Evolutionary conservation across 179 eudicot species (phyloP), one percentile per base, ranked within the genome.

Genomic region (Actinidia arguta): DNA sequence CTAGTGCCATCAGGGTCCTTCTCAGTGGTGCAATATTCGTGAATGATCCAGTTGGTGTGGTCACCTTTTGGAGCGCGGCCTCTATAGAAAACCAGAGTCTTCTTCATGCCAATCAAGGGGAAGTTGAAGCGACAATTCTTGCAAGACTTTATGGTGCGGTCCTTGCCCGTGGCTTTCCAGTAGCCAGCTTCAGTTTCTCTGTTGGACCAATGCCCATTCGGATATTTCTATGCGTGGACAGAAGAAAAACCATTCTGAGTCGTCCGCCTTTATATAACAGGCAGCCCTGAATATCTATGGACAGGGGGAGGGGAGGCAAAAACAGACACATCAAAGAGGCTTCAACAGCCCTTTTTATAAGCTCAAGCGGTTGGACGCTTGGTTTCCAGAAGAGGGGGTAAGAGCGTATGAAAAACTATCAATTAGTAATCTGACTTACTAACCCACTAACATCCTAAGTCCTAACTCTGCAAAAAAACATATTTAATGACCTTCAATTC

Each of bases 151-250:
- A 97, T 94, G 22, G 83, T 82, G 90, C 99, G 88, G 66, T 97
- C 99, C 82, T 90, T 95, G 24, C 99, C 99, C 18, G 99, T 97
- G 2, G 99, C 98, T 68, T 97, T 97, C 99, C 98, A 97, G 87
- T 95, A 97, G 20, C 99, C 99, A 1, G 86, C 80, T 64, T 39
- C 85, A 0, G 99, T 97, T 3, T 98, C 99, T 54, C 99, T 85
- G 71, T 95, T 97, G 73, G 92, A 91, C 75, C 99, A 83, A 82
- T 97, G 95, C 16, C 99, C 98, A 67, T 89, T 97, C 4, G 94
- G 98, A 81, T 95, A 96, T 85, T 95, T 97, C 66, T 97, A 91
- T 86, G 94, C 99, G 75, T 94, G 98, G 98, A 69, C 98, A 93
- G 85, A 97, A 95, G 88, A 85, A 97, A 85, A 95, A 97, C 99